Base-by-base conservation (phyloP, 2,329 filamentous ascomycete genomes). In the Fusarium newnesense region DNA sequence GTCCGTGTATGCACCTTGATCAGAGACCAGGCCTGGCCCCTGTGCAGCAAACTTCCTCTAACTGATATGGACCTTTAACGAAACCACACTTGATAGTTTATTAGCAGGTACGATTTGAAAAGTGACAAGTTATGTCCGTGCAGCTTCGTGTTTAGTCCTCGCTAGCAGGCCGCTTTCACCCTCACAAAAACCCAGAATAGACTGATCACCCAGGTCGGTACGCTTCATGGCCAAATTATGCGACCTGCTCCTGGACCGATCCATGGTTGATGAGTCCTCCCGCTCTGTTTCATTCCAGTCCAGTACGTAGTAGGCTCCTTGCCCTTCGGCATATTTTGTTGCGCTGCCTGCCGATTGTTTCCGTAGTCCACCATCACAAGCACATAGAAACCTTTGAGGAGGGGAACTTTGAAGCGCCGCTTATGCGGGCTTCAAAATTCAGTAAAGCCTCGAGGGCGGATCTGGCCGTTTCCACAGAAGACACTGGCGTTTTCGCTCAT, bases 351-450 rank as follows among this genome's bases (percentile, higher is more conserved):
- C 64, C 60, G 70, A 67, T 67, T 69, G 46, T 70, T 64, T 37
- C 75, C 71, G 71, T 67, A 57, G 49, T 58, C 63, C 49, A 62
- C 49, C 32, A 69, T 67, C 44, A 65, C 60, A 66, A 72, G 63
- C 59, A 67, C 60, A 56, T 26, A 57, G 60, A 47, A 59, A 30
- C 40, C 44, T 47, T 52, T 37, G 58, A 56, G 44, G 59, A 50
- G 69, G 72, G 56, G 49, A 19, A 53, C 28, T 53, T 47, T 42
- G 65, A 73, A 74, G 74, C 69, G 76, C 73, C 75, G 77, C 77
- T 79, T 77, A 80, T 80, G 79, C 79, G 78, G 58, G 68, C 70
- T 78, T 64, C 70, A 76, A 57, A 70, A 72, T 74, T 63, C 68
- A 75, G 76, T 50, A 74, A 54, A 69, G 69, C 66, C 63, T 70